These are phyloP conservation scores for Aspergillus conjunctus DNA, from an alignment of 495 filamentous ascomycete genomes.

Conservation along the genomic window DNA sequence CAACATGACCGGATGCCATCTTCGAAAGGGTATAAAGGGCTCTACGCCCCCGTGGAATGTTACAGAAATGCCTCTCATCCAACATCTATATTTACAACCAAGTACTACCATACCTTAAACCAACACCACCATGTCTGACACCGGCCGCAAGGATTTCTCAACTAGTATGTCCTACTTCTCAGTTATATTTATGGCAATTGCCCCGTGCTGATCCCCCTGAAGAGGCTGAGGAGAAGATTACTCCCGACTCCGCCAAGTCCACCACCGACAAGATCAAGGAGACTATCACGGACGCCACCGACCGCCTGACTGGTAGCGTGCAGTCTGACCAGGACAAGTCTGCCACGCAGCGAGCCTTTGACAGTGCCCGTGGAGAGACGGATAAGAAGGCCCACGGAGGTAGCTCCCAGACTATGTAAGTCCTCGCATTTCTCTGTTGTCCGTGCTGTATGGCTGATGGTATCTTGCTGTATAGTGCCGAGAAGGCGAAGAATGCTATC, in stretches of 20 bases:
- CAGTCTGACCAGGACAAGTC: background rate
- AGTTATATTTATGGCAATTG: too few relatives aligned
- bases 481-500: too few relatives aligned
- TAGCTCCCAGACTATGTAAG: background rate
- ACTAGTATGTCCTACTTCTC: background rate
- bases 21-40: too few relatives aligned
- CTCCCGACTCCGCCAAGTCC: background rate
- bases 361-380: background rate
- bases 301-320: background rate
- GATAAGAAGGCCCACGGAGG: background rate
- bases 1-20: too few relatives aligned
- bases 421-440: background rate
- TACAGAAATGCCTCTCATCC: background rate
- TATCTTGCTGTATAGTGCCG: too few relatives aligned
- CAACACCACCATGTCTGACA: background rate
- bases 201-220: background rate
- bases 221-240: background rate
- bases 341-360: background rate
- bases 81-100: background rate
- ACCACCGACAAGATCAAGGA: background rate
- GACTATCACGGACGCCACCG: background rate
- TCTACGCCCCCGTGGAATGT: background rate
- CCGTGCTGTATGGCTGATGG: too few relatives aligned
- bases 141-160: background rate
- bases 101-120: background rate